phyloP scores from a whole-genome alignment of 805 yeast genomes.

The Metschnikowia continentalis region DNA sequence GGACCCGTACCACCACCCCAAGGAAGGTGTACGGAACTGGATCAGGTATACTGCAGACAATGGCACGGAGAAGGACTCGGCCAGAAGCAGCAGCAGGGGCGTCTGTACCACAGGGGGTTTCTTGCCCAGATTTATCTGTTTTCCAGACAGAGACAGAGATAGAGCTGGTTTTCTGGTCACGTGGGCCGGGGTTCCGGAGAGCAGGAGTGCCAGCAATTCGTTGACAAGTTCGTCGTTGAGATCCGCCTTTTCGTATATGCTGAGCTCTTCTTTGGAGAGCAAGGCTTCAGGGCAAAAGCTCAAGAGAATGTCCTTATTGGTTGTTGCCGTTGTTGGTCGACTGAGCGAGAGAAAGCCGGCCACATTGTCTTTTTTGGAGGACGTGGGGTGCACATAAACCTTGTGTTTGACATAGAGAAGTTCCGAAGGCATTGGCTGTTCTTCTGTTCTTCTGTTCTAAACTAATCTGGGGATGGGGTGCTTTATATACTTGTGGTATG shows the following conservation, averaged over 20 bases:
- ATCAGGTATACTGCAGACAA: slow-evolving; percentile 65
- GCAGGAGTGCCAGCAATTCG: slow-evolving; percentile 20
- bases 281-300: slow-evolving; percentile 65
- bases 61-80: slow-evolving; percentile 48
- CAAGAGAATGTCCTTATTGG: slow-evolving; percentile 54
- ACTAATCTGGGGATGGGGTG: background rate
- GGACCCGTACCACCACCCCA: slow-evolving; percentile 92
- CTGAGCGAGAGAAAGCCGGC: slow-evolving; percentile 71
- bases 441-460: background rate
- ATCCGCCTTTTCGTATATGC: slow-evolving; percentile 43
- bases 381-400: slow-evolving; percentile 81
- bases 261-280: slow-evolving; percentile 42
- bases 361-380: slow-evolving; percentile 68
- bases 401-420: slow-evolving; percentile 57
- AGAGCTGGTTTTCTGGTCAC: background rate
- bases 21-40: slow-evolving; percentile 77
- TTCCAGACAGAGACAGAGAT: too few relatives aligned
- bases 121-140: too few relatives aligned
- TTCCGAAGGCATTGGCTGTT: slow-evolving; percentile 12
- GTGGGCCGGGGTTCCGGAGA: slow-evolving; percentile 7
- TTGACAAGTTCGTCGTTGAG: slow-evolving; percentile 24
- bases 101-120: slow-evolving; percentile 35
- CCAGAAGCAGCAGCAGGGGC: slow-evolving; percentile 41
- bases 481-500: background rate
- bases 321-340: slow-evolving; percentile 40